Conservation (phyloP, 2,329 filamentous ascomycete genomes). For the Nothomitra cinnamomea region DNA sequence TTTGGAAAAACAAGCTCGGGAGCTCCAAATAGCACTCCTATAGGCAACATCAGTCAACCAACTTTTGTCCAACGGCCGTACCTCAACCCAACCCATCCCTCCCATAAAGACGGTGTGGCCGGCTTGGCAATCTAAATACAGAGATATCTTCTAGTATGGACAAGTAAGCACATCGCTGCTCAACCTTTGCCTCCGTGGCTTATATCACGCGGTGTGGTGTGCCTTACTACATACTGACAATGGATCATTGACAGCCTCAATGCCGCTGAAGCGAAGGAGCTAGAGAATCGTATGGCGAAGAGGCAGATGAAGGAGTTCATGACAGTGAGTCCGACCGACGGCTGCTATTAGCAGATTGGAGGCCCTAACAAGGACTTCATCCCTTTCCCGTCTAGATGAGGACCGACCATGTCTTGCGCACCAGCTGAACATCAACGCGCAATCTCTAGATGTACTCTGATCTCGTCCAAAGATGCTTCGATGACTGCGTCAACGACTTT, state of each 20-base stretch:
- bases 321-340: conserved; percentile 45
- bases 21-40: background rate
- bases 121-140: background rate
- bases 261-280: conserved; percentile 70
- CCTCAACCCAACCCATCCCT: background rate
- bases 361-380: background rate
- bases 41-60: background rate
- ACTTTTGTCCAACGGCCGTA: background rate
- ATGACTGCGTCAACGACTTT: conserved; percentile 95
- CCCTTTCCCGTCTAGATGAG: background rate
- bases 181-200: background rate
- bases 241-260: conserved; percentile 39
- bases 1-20: background rate
- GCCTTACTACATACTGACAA: background rate
- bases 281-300: conserved; percentile 87
- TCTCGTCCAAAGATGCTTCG: conserved; percentile 80
- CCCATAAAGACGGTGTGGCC: background rate
- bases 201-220: background rate
- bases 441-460: conserved; percentile 38
- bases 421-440: background rate
- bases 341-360: background rate
- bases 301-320: conserved; percentile 99
- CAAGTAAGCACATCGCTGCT: background rate
- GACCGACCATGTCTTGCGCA: background rate
- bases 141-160: background rate